A percentile compares a stretch with the other conserved stretches of the same genome.
Conservation (phyloP, 108 stramenopile genomes). For the Poteriospumella lacustris region DNA sequence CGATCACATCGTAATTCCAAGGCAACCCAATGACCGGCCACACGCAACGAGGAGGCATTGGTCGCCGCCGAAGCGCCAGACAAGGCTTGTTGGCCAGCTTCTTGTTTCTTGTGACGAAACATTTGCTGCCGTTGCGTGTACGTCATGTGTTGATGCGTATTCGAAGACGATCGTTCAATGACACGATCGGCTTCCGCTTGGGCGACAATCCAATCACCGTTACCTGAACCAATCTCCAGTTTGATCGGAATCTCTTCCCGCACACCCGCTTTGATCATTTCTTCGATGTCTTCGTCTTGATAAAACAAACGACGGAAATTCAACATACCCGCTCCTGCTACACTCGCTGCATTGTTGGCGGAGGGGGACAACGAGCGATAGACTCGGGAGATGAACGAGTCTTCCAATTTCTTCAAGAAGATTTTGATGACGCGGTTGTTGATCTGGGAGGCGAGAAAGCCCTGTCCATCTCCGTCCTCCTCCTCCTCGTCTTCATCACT, state of each 20-base stretch:
- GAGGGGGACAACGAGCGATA: no score
- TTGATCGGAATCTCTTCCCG: background rate
- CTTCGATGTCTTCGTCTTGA: background rate
- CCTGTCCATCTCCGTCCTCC: no score
- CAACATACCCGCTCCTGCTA: background rate
- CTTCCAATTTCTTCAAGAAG: no score
- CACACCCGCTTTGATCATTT: background rate
- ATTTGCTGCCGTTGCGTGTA: no score
- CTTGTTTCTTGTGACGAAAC: no score
- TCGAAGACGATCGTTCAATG: no score
- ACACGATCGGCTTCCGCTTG: background rate
- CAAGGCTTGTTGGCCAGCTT: background rate
- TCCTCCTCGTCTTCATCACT: no score
- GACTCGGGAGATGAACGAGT: no score
- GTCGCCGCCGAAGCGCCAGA: background rate
- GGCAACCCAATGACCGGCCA: background rate
- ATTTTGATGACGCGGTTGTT: no score
- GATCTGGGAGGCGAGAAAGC: no score
- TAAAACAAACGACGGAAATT: background rate
- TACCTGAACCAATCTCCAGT: background rate
- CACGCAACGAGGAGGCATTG: no score
- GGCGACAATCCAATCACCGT: background rate
- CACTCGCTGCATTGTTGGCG: background rate
- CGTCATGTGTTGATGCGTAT: no score
- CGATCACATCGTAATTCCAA: background rate